Base-by-base conservation (phyloP, 2,329 filamentous ascomycete genomes). In the Monilinia aucupariae region DNA sequence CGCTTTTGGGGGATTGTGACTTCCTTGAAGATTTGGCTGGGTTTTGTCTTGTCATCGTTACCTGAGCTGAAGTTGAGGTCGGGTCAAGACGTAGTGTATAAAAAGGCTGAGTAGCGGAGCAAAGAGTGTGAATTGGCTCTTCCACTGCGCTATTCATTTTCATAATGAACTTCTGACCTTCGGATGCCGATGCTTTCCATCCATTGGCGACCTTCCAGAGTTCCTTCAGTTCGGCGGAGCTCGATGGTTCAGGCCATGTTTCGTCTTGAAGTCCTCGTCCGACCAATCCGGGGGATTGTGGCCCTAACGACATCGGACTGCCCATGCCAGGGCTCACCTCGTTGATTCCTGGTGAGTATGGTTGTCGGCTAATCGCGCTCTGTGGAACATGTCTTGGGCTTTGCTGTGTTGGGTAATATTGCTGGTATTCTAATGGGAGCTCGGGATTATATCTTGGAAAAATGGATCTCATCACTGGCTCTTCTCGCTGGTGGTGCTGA, bases 361-460 rank as follows among this genome's bases (percentile, higher is more conserved):
- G 82, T 41, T 84, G 82, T 60, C 87, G 79, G 74, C 85, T 90
- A 71, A 90, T 87, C 64, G 86, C 81, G 20, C 82, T 81, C 43
- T 80, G 79, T 6, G 87, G 86, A 55, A 91, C 83, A 39, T 83
- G 80, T 1, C 82, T 82, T 15, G 88, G 86, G 64, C 82, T 85
- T 61, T 81, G 76, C 71, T 88, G 84, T 0, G 84, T 86, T 2
- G 89, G 88, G 55, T 82, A 88, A 75, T 92, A 92, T 53, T 83
- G 76, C 71, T 92, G 89, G 63, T 85, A 83, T 62, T 85, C 80
- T 3, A 91, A 80, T 6, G 88, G 79, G 30, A 90, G 72, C 1
- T 81, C 81, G 3, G 85, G 86, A 70, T 92, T 86, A 72, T 91
- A 92, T 37, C 82, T 81, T 9, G 89, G 89, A 69, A 92, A 92